These are phyloP conservation scores for Bondarzewia mesenterica DNA, from an alignment of 1,284 basidiomycete species.

Conservation along the genomic window DNA sequence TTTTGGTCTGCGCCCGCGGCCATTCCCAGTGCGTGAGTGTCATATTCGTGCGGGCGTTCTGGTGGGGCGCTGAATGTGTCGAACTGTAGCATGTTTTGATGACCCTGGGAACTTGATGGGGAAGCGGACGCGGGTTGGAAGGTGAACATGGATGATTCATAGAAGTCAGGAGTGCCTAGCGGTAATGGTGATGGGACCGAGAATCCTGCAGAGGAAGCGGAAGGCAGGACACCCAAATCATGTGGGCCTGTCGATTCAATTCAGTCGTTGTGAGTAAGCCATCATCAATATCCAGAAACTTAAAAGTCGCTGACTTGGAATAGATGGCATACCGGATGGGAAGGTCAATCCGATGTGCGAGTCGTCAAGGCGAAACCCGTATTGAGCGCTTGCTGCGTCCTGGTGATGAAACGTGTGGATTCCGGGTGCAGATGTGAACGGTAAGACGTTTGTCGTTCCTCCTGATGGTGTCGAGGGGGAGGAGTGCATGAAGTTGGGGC, in stretches of 20 bases:
- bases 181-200: background rate
- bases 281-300: background rate
- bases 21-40: slow-evolving; percentile 5
- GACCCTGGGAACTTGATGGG: background rate
- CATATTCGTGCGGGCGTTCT: slow-evolving; percentile 2
- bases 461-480: slow-evolving; percentile 8
- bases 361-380: background rate
- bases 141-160: background rate
- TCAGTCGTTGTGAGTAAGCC: background rate
- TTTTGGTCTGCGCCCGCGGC: slow-evolving; percentile 9
- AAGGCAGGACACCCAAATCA: background rate
- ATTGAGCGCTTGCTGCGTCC: background rate
- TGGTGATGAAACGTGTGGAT: background rate
- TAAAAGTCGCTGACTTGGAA: background rate
- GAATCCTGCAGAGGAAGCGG: slow-evolving; percentile 1
- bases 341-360: background rate
- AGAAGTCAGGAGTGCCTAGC: background rate
- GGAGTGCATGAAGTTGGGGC: slow-evolving; percentile 29
- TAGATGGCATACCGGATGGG: slow-evolving; percentile 1
- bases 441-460: background rate
- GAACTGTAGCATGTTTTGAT: slow-evolving; percentile 1
- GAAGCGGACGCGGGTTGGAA: background rate
- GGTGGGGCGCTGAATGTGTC: slow-evolving; percentile 9
- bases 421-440: background rate
- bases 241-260: background rate